A percentile compares a stretch with the other conserved stretches of the same genome.
Evolutionary conservation across 2,329 filamentous ascomycete species (phyloP).

Genomic region (Ceratocystis harringtonii): DNA sequence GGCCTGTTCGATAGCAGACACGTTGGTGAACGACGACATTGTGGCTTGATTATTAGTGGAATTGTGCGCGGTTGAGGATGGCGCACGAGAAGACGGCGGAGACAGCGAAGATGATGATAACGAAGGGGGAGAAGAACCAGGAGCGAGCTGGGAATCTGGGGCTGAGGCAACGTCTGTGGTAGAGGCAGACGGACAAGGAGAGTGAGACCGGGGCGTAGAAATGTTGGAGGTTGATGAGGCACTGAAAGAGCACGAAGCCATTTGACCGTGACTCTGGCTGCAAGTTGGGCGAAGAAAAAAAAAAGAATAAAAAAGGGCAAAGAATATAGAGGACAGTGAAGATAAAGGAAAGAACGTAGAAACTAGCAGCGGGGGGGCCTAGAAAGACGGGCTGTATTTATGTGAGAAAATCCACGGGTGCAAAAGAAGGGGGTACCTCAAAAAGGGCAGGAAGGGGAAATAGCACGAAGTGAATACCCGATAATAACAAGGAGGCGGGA

Average conservation of each 20-base stretch:
- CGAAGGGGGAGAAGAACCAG: conserved; percentile 21
- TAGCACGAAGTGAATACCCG: not conserved
- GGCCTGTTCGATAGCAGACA: conserved; percentile 40
- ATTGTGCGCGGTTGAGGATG: conserved; percentile 35
- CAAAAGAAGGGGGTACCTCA: not conserved
- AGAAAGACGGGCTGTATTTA: conserved; percentile 4
- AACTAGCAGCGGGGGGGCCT: not conserved
- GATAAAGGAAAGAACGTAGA: not conserved
- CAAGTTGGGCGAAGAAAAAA: not conserved
- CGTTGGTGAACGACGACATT: conserved; percentile 38
- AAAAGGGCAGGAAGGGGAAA: not conserved
- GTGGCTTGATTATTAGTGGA: conserved; percentile 35
- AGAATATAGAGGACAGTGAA: not conserved
- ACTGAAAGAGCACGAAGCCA: conserved; percentile 25
- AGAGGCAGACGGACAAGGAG: conserved; percentile 22
- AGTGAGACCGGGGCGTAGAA: conserved; percentile 39
- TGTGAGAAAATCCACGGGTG: not conserved
- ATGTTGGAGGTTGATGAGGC: conserved; percentile 35
- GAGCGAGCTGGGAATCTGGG: conserved; percentile 34
- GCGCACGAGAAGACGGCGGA: conserved; percentile 21
- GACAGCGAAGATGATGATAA: not conserved
- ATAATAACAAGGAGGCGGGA: conserved; percentile 1
- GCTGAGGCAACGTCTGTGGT: conserved; percentile 26
- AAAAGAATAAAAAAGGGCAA: not conserved
- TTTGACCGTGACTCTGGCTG: conserved; percentile 3